phyloP scores from a whole-genome alignment of 2,329 filamentous ascomycete species.

The Claviceps pazoutovae region DNA sequence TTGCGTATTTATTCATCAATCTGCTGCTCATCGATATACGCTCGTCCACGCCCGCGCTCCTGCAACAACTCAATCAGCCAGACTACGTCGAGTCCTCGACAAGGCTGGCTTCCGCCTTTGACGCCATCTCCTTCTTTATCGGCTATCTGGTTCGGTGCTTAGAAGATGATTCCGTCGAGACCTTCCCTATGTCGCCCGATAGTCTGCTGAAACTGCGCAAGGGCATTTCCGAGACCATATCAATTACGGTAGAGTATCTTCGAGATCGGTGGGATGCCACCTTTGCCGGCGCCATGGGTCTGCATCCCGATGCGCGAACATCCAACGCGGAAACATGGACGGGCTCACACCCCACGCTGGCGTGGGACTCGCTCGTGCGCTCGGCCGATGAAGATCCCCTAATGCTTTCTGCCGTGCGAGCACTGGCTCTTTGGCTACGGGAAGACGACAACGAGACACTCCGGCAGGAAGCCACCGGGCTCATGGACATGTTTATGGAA shows the following conservation, averaged over 20 bases:
- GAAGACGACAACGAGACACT: slow-evolving; percentile 51
- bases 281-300: slow-evolving; percentile 44
- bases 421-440: slow-evolving; percentile 51
- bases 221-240: slow-evolving; percentile 48
- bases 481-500: slow-evolving; percentile 50
- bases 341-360: slow-evolving; percentile 33
- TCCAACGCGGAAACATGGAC: slow-evolving; percentile 28
- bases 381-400: slow-evolving; percentile 40
- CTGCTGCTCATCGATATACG: slow-evolving; percentile 53
- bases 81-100: slow-evolving; percentile 36
- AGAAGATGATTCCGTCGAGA: slow-evolving; percentile 29
- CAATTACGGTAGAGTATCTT: slow-evolving; percentile 49
- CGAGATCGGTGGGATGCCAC: slow-evolving; percentile 57
- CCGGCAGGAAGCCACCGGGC: slow-evolving; percentile 39
- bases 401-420: slow-evolving; percentile 41
- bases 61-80: slow-evolving; percentile 41
- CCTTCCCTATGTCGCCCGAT: slow-evolving; percentile 38
- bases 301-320: slow-evolving; percentile 42
- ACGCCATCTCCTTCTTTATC: slow-evolving; percentile 47
- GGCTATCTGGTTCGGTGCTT: slow-evolving; percentile 41
- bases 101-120: slow-evolving; percentile 46
- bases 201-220: slow-evolving; percentile 47
- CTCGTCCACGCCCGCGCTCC: slow-evolving; percentile 45
- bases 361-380: slow-evolving; percentile 43
- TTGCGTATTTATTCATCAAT: slow-evolving; percentile 48